These are phyloP conservation scores for Castanopsis chinensis DNA, from an alignment of 306 rosid genomes.

Conservation along the genomic window DNA sequence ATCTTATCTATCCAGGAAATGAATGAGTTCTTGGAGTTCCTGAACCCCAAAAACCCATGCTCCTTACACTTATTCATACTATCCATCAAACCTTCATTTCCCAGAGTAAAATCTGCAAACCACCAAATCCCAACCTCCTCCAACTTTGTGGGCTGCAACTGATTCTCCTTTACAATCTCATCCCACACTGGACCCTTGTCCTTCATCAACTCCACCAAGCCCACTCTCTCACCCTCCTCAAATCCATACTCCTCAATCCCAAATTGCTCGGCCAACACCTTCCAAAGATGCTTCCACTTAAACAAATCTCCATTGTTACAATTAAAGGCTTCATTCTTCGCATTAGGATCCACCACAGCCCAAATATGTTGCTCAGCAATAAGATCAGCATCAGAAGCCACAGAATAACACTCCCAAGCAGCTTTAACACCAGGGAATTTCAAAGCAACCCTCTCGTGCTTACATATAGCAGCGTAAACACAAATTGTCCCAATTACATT, in stretches of 20 bases:
- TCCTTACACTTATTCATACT: conserved; percentile 68
- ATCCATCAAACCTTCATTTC: conserved; percentile 12
- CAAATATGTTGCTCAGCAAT: conserved; percentile 75
- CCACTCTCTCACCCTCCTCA: conserved; percentile 37
- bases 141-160: conserved; percentile 35
- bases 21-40: conserved; percentile 63
- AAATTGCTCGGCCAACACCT: conserved; percentile 68
- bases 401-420: conserved; percentile 47
- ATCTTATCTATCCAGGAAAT: conserved; percentile 54
- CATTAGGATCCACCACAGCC: conserved; percentile 74
- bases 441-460: conserved; percentile 54
- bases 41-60: conserved; percentile 70
- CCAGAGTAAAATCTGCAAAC: conserved; percentile 36
- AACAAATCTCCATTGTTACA: conserved; percentile 57
- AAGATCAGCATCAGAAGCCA: conserved; percentile 64
- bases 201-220: conserved; percentile 46
- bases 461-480: conserved; percentile 67
- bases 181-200: conserved; percentile 61
- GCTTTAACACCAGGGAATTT: conserved; percentile 51
- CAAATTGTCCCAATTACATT: conserved; percentile 46
- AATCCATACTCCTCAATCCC: conserved; percentile 62
- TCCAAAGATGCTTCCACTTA: conserved; percentile 70
- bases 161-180: conserved; percentile 55
- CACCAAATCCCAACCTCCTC: conserved; percentile 61
- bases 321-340: conserved; percentile 60